Base-by-base conservation (phyloP, 306 rosid genomes). In the Quillaja saponaria region DNA sequence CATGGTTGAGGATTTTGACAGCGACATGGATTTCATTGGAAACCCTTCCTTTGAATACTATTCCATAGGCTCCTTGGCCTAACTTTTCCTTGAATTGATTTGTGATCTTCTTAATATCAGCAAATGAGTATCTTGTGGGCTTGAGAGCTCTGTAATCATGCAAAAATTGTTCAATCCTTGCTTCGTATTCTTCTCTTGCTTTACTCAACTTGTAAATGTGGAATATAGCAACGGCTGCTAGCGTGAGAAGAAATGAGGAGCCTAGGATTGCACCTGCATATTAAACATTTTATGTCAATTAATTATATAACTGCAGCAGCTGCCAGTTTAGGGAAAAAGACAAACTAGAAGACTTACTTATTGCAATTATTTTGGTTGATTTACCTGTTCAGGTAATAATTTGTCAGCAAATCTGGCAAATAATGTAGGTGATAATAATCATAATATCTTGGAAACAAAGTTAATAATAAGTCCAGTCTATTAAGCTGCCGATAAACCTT, bases 51-150 rank as follows among this genome's bases (percentile, higher is more conserved):
- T 48, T 68, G 10, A n/a, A 68, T 6, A 68, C 73, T 4, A 12
- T 14, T 8, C 73, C 73, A 0, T 68, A 17, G 2, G 72, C 58
- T 46, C 72, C 72, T 18, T 67, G 18, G 4, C 72, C 72, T 10
- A 67, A 0, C 8, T 67, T 18, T 0, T 46, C 39, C 18, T 34
- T 55, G 11, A 67, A 67, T 4, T 46, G 13, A 7, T 56, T 14
- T 47, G 72, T 67, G 50, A 67, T 57, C 16, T 64, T 67, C 9
- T 47, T 57, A 15, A 67, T 34, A 40, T 67, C 72, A 5, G 57
- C 64, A 14, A 46, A 46, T 14, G 72, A 57, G 13, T 19, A 68
- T 12, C 73, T 68, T 0, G 73, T 49, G 6, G 67, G 66, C 11
- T 49, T 68, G 5, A 48, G 49, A 1, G 60, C 53, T 20, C n/a